These are phyloP conservation scores for Vararia minispora DNA, from an alignment of 768 basidiomycete genomes.

Conservation along the genomic window DNA sequence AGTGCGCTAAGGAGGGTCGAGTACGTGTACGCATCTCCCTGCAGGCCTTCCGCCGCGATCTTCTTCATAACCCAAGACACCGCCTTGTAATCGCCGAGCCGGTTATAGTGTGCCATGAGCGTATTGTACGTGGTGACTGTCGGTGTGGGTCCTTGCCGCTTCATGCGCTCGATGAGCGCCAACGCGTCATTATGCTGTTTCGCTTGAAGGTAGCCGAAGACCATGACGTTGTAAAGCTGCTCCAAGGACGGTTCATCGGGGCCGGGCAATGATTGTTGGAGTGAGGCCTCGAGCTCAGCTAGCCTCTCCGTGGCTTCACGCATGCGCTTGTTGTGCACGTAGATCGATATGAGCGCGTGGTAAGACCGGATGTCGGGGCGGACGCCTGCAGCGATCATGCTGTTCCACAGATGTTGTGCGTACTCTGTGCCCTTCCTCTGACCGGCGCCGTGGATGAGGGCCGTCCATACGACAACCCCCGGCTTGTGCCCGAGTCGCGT, in stretches of 20 bases:
- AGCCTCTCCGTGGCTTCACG: slow-evolving; percentile 45
- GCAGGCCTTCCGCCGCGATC: slow-evolving; percentile 42
- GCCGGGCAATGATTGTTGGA: slow-evolving; percentile 27
- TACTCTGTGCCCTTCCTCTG: slow-evolving; percentile 37
- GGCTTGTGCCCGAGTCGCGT: slow-evolving; percentile 34
- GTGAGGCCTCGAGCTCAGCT: no score
- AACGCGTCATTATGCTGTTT: slow-evolving; percentile 24
- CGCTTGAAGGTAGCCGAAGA: slow-evolving; percentile 50
- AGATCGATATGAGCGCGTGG: slow-evolving; percentile 54
- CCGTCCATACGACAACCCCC: slow-evolving; percentile 57
- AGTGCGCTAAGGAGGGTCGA: slow-evolving; percentile 77
- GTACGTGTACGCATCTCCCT: slow-evolving; percentile 77
- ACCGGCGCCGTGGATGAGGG: slow-evolving; percentile 54
- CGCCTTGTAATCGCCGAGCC: slow-evolving; percentile 48
- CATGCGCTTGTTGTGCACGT: slow-evolving; percentile 39
- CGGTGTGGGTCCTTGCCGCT: slow-evolving; percentile 41
- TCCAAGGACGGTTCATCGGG: slow-evolving; percentile 19
- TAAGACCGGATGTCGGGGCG: slow-evolving; percentile 55
- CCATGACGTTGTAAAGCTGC: slow-evolving; percentile 59
- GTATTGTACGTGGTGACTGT: slow-evolving; percentile 77
- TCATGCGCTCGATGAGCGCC: slow-evolving; percentile 28
- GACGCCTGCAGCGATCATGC: slow-evolving; percentile 46
- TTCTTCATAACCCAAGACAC: slow-evolving; percentile 47
- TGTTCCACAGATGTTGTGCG: slow-evolving; percentile 49
- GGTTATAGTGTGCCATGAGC: slow-evolving; percentile 57